Base-by-base conservation (phyloP, 495 filamentous ascomycete species). In the Viridothelium virens region DNA sequence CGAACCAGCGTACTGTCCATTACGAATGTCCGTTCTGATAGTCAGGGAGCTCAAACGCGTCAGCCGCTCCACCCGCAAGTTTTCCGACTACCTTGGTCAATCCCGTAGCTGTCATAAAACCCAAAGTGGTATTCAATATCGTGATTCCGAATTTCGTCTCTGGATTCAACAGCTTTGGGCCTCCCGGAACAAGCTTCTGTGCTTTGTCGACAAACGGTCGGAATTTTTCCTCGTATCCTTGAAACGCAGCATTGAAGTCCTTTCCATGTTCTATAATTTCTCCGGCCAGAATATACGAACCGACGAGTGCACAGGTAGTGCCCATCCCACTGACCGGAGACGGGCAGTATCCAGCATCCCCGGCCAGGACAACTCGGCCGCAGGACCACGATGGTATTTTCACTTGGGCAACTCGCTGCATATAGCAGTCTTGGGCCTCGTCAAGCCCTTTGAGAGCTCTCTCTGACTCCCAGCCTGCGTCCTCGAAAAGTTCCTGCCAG, bases 171-270 rank as follows among this genome's bases (percentile, higher is more conserved):
- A 59, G 14, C 14, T 59, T 59, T 39, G 25, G 61, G 2, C 38
- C 62, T 10, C 59, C 64, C 11, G 56, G 50, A 2, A 76, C 74
- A 44, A 80, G 70, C 41, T 74, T 74, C 41, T 78, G 76, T 63
- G 79, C 59, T 4, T 76, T 70, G 2, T 75, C 50, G 44, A 82
- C 74, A 56, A 80, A 69, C 4, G 79, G 80, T 65, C 74, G 73
- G 70, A 83, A 77, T 18, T 66, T 65, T 64, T 77, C 65, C 66
- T 81, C 77, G 71, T 83, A 82, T 2, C 64, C 73, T 44, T 56
- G 61, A 53, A 83, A 70, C 16, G 74, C 81, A 3, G 73, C 72
- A 3, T 66, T 67, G 31, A 78, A 59, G 56, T 80, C 70, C 56
- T 68, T 69, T 11, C 61, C 41, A 56, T 75, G 63, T 61, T 66